These are phyloP conservation scores for Pseudozyma hubeiensis DNA, from an alignment of 1,284 basidiomycete genomes.

Conservation along the genomic window DNA sequence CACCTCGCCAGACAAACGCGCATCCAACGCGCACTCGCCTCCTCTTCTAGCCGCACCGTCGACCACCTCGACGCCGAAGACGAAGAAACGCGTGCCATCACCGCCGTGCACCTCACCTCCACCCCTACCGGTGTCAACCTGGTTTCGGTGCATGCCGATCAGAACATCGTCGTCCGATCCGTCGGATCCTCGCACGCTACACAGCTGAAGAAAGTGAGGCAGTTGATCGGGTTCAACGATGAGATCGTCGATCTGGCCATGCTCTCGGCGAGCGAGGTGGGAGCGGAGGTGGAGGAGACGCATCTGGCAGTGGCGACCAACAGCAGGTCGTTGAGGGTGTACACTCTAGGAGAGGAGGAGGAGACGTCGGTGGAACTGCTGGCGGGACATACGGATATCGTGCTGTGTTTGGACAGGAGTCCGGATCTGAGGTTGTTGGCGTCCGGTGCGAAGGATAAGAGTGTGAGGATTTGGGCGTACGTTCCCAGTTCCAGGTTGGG, in stretches of 20 bases:
- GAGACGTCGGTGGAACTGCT: constrained; percentile 57
- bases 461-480: constrained; percentile 82
- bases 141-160: constrained; percentile 88
- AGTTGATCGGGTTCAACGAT: constrained; percentile 96
- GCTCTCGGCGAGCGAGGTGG: constrained; percentile 22
- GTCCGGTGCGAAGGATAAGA: constrained; percentile 91
- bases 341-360: constrained; percentile 71
- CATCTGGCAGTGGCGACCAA: constrained; percentile 95
- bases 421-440: constrained; percentile 79
- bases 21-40: constrained; percentile 9
- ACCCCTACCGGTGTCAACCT: constrained; percentile 67
- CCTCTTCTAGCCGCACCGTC: not conserved
- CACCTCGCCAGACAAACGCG: constrained; percentile 7
- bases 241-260: constrained; percentile 87
- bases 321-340: constrained; percentile 89
- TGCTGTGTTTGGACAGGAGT: constrained; percentile 83
- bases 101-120: constrained; percentile 48
- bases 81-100: constrained; percentile 60
- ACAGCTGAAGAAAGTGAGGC: constrained; percentile 73
- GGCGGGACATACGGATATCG: constrained; percentile 82
- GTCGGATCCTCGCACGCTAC: constrained; percentile 72
- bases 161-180: constrained; percentile 85
- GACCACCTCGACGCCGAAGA: constrained; percentile 21
- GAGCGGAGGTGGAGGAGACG: constrained; percentile 71
- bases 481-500: constrained; percentile 61